A percentile compares a stretch with the other conserved stretches of the same genome.
phyloP scores from a whole-genome alignment of 352 stramenopile genomes.

The Vaucheria bursata region DNA sequence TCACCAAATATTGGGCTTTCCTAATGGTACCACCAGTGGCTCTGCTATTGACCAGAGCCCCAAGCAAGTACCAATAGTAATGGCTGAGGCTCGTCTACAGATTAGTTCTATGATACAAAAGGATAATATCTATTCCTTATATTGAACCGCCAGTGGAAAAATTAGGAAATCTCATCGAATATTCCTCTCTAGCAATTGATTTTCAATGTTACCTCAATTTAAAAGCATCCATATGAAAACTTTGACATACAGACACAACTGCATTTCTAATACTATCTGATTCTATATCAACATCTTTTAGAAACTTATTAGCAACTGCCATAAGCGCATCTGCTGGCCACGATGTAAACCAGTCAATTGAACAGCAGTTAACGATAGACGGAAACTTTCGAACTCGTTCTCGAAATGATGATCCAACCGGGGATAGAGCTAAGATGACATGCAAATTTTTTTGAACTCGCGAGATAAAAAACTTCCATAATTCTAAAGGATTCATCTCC shows the following conservation, averaged over 20 bases:
- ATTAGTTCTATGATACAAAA: too few species aligned
- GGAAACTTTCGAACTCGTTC: constrained; percentile 86
- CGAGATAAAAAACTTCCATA: constrained; percentile 84
- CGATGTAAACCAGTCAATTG: constrained; percentile 87
- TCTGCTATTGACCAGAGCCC: too few species aligned
- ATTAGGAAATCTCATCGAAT: too few species aligned
- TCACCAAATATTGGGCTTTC: too few species aligned
- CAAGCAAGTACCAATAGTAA: too few species aligned
- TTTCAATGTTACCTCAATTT: constrained; percentile 9
- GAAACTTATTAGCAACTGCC: constrained; percentile 80
- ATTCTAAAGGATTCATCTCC: constrained; percentile 68
- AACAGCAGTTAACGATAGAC: constrained; percentile 90
- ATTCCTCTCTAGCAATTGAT: too few species aligned
- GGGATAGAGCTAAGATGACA: constrained; percentile 83
- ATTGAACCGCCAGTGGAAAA: too few species aligned
- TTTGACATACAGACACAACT: constrained; percentile 80
- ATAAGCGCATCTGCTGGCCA: constrained; percentile 83
- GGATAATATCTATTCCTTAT: too few species aligned
- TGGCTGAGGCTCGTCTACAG: too few species aligned
- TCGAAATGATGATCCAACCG: constrained; percentile 83
- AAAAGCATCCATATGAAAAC: constrained; percentile 79
- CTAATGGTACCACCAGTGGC: too few species aligned
- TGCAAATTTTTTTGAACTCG: constrained; percentile 79
- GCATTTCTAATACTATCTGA: constrained; percentile 57
- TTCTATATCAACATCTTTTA: constrained; percentile 66